phyloP scores from a whole-genome alignment of 805 yeast genomes.

The Cyberlindnera lachancei region DNA sequence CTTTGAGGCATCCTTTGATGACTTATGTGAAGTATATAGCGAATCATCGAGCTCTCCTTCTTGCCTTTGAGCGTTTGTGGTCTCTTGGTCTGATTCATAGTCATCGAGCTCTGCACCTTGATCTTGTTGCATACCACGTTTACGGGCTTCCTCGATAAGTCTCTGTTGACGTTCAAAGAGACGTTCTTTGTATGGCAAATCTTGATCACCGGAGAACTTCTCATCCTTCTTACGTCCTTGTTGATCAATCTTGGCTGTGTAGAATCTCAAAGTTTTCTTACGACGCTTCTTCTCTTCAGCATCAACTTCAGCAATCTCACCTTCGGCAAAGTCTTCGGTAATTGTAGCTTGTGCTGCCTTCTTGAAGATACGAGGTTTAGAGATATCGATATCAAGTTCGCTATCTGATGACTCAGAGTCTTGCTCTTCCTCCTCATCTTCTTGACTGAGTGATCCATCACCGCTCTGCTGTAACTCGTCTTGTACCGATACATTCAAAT shows the following conservation, averaged over 20 bases:
- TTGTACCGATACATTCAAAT: constrained; percentile 13
- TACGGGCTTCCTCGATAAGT: constrained; percentile 78
- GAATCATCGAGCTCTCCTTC: constrained; percentile 44
- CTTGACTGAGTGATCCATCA: constrained; percentile 1
- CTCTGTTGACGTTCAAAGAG: constrained; percentile 85
- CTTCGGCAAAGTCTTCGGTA: constrained; percentile 58
- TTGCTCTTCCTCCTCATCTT: constrained; percentile 12
- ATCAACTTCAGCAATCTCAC: constrained; percentile 73
- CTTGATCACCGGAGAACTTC: constrained; percentile 72
- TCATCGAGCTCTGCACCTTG: constrained; percentile 52
- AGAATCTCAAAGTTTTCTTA: constrained; percentile 81
- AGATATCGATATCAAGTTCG: constrained; percentile 43
- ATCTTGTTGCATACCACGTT: constrained; percentile 59
- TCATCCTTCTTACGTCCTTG: constrained; percentile 56
- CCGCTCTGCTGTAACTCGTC: constrained; percentile 6
- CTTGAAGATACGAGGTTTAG: constrained; percentile 45
- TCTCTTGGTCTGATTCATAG: constrained; percentile 35
- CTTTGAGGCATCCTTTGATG: constrained; percentile 40
- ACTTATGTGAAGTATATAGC: constrained; percentile 51
- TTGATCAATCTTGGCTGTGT: constrained; percentile 94
- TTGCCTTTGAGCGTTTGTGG: not conserved
- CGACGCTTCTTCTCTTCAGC: constrained; percentile 77
- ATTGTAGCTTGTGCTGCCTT: constrained; percentile 20
- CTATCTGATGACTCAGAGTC: constrained; percentile 7
- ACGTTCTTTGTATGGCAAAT: constrained; percentile 87